A percentile compares a stretch with the other conserved stretches of the same genome.
Evolutionary conservation across 108 stramenopile genomes (phyloP).

Genomic region (Conticribra guillardii): DNA sequence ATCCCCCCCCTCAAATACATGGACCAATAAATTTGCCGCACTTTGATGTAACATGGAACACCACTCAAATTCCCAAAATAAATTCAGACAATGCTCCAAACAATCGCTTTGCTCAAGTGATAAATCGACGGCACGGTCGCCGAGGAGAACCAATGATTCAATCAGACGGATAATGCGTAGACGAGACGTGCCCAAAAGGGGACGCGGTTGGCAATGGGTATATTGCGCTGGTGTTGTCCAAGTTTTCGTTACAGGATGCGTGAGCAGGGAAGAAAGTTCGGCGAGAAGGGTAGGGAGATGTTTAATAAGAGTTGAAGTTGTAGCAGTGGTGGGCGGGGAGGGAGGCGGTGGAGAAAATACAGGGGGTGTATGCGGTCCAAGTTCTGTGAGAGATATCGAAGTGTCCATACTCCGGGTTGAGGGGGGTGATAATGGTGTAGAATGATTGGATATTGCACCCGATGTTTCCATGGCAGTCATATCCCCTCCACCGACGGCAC

Average conservation of each 20-base stretch:
- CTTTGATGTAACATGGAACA: constrained; percentile 95
- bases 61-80: constrained; percentile 95
- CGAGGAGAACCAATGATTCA: constrained; percentile 84
- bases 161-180: constrained; percentile 82
- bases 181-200: constrained; percentile 75
- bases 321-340: constrained; percentile 36
- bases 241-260: constrained; percentile 53
- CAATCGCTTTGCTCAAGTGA: constrained; percentile 67
- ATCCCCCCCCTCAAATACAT: constrained; percentile 87
- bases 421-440: not conserved
- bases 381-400: constrained; percentile 21
- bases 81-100: constrained; percentile 83
- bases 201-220: constrained; percentile 54
- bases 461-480: not conserved
- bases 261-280: constrained; percentile 49
- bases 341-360: not conserved
- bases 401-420: not conserved
- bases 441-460: not conserved
- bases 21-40: constrained; percentile 91
- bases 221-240: constrained; percentile 78
- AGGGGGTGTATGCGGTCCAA: constrained; percentile 34
- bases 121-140: constrained; percentile 66
- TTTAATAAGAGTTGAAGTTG: constrained; percentile 52
- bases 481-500: not conserved
- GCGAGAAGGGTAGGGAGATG: constrained; percentile 61